Evolutionary conservation across 164 flowering plant species (phyloP), one percentile per base, ranked within the genome.

Genomic region (Brasenia schreberi): DNA sequence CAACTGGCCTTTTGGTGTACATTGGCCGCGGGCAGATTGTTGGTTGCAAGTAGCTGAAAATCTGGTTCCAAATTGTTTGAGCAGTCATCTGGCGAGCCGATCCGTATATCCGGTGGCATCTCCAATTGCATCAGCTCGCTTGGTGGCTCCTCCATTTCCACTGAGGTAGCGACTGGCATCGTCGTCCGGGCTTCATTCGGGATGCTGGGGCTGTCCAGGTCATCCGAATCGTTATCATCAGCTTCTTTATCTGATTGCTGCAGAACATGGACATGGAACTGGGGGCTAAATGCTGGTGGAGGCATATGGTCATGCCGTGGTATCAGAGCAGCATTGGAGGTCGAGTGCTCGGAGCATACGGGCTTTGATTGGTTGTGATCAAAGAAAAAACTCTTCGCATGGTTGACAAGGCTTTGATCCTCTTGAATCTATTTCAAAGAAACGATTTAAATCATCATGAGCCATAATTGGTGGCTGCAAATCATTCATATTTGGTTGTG

Each of bases 271-370:
- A 12, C 53, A 45, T 7, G 53, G 5, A 45, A 45, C 7, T 7
- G 1, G 7, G 53, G 53, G 12, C 53, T 12, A 4, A 12, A 7
- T 7, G 53, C 53, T 12, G 12, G 11, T 45, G 53, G 53, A 12
- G 53, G 53, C 53, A 45, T 45, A 6, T 45, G 12, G 11, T 45
- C 53, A 6, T 7, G 11, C 53, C 6, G 3, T 7, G 53, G 53
- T 45, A 12, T 7, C 6, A 12, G 45, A 42, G 84, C 72, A 0
- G 88, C 96, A 68, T 89, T 87, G 56, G 96, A 94, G 5, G 97
- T 87, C 23, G 99, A 94, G 74, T 89, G 93, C 68, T 87, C 97
- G 42, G 99, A 94, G 61, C 83, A 84, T 12, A 95, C 92, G 0
- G 97, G 99, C 42, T 83, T 87, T n/a, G 91, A 76, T 68, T 67